Percentiles rank a stretch among this genome's conserved stretches.
Evolutionary conservation across 805 yeast species (phyloP).

Genomic region (Wickerhamomyces subpelliculosus): DNA sequence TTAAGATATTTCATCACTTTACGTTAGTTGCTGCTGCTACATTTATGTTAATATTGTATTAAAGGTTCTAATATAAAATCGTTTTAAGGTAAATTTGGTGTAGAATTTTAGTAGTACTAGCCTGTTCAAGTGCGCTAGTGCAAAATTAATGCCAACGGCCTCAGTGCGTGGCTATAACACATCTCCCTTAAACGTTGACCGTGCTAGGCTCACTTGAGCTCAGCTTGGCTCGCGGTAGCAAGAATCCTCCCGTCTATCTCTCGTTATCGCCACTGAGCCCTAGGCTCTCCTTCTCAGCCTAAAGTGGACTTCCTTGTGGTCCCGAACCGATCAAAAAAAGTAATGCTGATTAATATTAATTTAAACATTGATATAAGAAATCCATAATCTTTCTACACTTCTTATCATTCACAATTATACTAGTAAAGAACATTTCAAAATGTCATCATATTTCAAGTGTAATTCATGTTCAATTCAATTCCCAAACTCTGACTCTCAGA

Average conservation of each 20-base stretch:
- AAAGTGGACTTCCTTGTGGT: too few relatives aligned
- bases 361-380: too few relatives aligned
- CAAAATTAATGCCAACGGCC: too few relatives aligned
- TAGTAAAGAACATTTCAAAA: neutral
- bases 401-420: neutral
- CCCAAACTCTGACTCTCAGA: conserved; percentile 74
- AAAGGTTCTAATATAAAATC: conserved; percentile 1
- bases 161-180: neutral
- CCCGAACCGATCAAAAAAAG: too few relatives aligned
- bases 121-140: neutral
- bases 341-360: too few relatives aligned
- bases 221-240: too few relatives aligned
- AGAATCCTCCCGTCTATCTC: too few relatives aligned
- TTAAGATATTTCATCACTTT: conserved; percentile 38
- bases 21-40: conserved; percentile 12
- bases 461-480: conserved; percentile 84
- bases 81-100: neutral
- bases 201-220: too few relatives aligned
- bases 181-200: neutral
- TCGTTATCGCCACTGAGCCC: too few relatives aligned
- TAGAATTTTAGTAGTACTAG: neutral
- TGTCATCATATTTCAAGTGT: conserved; percentile 52
- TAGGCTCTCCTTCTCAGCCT: too few relatives aligned
- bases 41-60: conserved; percentile 15
- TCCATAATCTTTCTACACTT: neutral